Base-by-base conservation (phyloP, 306 rosid species). In the Medicago arabica region DNA sequence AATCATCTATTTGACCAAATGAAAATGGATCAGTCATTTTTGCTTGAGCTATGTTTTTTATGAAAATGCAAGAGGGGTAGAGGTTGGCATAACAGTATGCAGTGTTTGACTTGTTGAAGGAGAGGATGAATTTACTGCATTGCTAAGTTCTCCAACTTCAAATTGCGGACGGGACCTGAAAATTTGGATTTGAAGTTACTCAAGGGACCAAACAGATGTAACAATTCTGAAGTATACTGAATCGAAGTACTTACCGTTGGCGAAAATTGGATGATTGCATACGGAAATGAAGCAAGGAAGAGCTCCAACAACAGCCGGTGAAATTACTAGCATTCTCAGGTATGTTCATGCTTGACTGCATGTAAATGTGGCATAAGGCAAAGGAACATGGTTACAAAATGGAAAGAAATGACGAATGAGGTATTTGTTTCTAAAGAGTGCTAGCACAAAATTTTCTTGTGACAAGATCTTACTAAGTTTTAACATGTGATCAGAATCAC, bases 221-320 rank as follows among this genome's bases (percentile, higher is more conserved):
- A 17, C 13, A 69, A 12, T 41, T 64, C n/a, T 47, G 49, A 47
- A 39, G 21, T 53, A 44, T 65, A 43, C 15, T 25, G 18, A 46
- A 61, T 71, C 63, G 8, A 39, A 19, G 19, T 31, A 78, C 74
- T 75, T 31, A 89, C 93, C 87, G 19, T 58, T 85, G 82, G 11
- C 88, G 84, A 77, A 85, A 76, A 79, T 73, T 78, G 69, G 82
- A 78, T 49, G 70, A 59, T 23, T 36, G 82, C 69, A 65, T 61
- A 7, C 82, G 75, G 41, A 83, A 54, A 18, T 83, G 80, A 67
- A 71, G 73, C 63, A 83, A 62, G 53, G 81, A 84, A 10, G 87
- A 68, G 47, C 78, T 86, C 59, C 87, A 81, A 80, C 85, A 88
- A 40, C 84, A 76, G 25, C 73, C 83, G 39, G 84, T 71, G 74